phyloP scores from a whole-genome alignment of 495 filamentous ascomycete genomes.

The Astrocystis sublimbata region DNA sequence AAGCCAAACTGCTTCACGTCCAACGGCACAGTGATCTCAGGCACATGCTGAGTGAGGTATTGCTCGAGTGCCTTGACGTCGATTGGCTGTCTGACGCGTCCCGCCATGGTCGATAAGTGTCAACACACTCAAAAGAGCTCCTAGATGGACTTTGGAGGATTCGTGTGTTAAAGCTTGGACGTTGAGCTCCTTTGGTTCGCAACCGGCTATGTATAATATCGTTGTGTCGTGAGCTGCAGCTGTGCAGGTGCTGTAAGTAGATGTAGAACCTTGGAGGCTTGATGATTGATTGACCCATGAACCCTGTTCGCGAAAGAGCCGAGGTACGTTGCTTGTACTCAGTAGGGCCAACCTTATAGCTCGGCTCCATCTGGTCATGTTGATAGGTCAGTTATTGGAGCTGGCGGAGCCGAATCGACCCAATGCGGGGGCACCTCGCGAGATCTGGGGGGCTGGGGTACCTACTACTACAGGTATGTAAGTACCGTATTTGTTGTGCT shows the following conservation, averaged over 20 bases:
- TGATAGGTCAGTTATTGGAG: too few species aligned
- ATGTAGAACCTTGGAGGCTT: background rate
- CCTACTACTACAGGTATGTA: too few species aligned
- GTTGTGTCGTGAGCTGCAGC: background rate
- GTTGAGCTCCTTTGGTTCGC: background rate
- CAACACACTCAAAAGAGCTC: background rate
- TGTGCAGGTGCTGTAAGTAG: background rate
- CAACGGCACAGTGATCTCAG: conserved; percentile 76
- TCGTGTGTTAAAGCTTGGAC: background rate
- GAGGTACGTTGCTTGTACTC: conserved; percentile 1
- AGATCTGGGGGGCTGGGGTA: too few species aligned
- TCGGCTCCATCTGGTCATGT: background rate
- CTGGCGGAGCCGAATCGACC: too few species aligned
- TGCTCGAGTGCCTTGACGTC: conserved; percentile 72
- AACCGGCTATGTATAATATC: background rate
- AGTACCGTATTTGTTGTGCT: too few species aligned
- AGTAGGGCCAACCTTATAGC: too few species aligned
- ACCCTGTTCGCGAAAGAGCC: conserved; percentile 4
- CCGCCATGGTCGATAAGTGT: conserved; percentile 66
- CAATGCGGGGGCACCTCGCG: background rate
- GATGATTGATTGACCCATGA: background rate
- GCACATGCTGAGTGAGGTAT: conserved; percentile 74
- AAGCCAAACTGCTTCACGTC: conserved; percentile 95
- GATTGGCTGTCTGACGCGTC: conserved; percentile 83
- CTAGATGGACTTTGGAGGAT: background rate